Base-by-base conservation (phyloP, 1,284 basidiomycete genomes). In the Pseudozyma hubeiensis region DNA sequence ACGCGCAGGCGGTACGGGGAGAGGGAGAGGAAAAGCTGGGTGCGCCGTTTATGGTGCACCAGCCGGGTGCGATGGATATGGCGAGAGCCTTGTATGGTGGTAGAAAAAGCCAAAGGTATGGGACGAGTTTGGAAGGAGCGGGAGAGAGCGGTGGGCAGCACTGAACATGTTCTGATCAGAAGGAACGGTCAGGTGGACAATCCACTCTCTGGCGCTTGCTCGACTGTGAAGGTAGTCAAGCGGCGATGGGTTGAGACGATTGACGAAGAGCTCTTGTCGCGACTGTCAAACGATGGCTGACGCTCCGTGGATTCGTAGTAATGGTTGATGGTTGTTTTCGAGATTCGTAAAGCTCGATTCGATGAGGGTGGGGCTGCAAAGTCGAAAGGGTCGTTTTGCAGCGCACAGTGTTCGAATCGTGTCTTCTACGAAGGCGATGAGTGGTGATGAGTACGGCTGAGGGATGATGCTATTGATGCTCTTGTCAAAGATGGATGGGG, bases 71-170 rank as follows among this genome's bases (percentile, higher is more conserved):
- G 29, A 35, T 44, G 11, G 45, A 41, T 47, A 44, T 35, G 51
- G 57, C 33, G 55, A 51, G 33, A 48, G 56, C 51, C 53, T 66
- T n/a, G 64, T 73, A 74, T 64, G 57, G 55, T 68, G 64, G 49
- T 76, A 72, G 59, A 76, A 76, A 62, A 69, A 68, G 16, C 74
- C 71, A 35, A 69, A 50, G n/a, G 64, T 76, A 67, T 69, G 71
- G 30, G 68, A 72, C 59, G 74, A 69, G 65, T 72, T 76, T 39
- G 71, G 64, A 31, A 74, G 62, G 47, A 72, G 73, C 44, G 68
- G 73, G 30, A 76, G 73, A 44, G 68, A 72, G 66, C 69, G 70
- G 53, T 64, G 64, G 57, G 55, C 57, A 59, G 54, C 68, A 64
- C 60, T 69, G 69, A 76, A 61, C 73, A 76, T 76, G 69, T 54